phyloP scores from a whole-genome alignment of 345 rosid genomes.

The Populus tremula region DNA sequence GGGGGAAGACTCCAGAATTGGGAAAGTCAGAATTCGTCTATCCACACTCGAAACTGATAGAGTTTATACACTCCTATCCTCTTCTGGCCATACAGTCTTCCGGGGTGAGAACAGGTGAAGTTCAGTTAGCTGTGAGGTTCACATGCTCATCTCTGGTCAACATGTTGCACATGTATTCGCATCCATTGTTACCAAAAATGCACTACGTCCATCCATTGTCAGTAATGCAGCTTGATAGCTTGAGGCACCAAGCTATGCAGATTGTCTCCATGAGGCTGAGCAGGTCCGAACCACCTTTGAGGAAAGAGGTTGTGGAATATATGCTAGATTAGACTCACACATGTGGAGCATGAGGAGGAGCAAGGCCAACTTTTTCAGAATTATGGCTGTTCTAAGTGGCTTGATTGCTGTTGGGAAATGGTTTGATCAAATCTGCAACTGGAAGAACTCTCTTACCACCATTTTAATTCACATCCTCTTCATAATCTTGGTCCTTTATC shows the following conservation, averaged over 20 bases:
- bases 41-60: conserved; percentile 32
- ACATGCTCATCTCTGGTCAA: conserved; percentile 28
- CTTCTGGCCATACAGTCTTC: conserved; percentile 25
- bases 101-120: conserved; percentile 29
- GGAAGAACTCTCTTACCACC: conserved; percentile 34
- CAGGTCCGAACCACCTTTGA: conserved; percentile 31
- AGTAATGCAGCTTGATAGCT: conserved; percentile 30
- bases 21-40: conserved; percentile 34
- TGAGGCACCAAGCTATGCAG: conserved; percentile 34
- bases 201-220: conserved; percentile 35
- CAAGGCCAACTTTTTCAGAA: conserved; percentile 35
- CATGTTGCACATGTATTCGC: conserved; percentile 34
- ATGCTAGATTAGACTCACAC: conserved; percentile 35
- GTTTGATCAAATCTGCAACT: conserved; percentile 35
- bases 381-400: conserved; percentile 23
- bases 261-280: conserved; percentile 28
- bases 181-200: conserved; percentile 33
- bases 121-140: conserved; percentile 35
- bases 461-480: conserved; percentile 29
- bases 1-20: conserved; percentile 29
- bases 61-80: conserved; percentile 33
- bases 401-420: conserved; percentile 30
- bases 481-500: conserved; percentile 30
- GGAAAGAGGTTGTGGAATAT: conserved; percentile 30
- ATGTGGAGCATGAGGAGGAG: conserved; percentile 40